Evolutionary conservation across 2,329 filamentous ascomycete species (phyloP), one percentile per base, ranked within the genome.

Genomic region (Phaeosphaeria sp.): DNA sequence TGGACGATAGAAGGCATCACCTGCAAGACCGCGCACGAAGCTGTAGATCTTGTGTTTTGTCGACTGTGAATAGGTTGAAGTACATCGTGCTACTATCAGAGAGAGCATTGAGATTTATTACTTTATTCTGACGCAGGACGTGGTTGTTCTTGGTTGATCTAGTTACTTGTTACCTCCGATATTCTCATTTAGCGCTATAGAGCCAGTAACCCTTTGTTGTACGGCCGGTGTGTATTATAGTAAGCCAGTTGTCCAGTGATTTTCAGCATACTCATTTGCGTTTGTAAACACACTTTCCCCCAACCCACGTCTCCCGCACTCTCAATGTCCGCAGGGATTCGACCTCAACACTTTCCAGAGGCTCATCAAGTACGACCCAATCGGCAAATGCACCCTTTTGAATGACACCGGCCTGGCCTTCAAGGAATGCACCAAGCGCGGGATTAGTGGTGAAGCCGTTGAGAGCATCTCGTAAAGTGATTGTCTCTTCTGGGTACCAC

Each of bases 291-390:
- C 63, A 71, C 55, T 72, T 76, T 0, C 89, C 89, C 2, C 79
- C 87, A 36, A 91, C 83, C 89, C 89, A 91, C 0, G 89, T 91
- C 78, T 90, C 88, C 59, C 77, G 80, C 1, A 91, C 87, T 49
- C 74, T 80, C 7, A 89, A 67, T 4, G 76, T 77, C 22, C 85
- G 82, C 53, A 90, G 65, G 21, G 63, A 56, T 56, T 88, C 86
- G 2, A 84, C 58, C 11, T 80, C 77, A 30, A 84, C 72, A 0
- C 67, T 77, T 53, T 84, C 83, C 0, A 90, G 67, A 46, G 85
- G 82, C 59, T 79, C 72, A 61, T 90, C 87, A 13, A 91, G 74
- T n/a, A 91, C 87, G 3, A 91, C 80, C 88, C 88, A 91, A 72
- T 91, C 89, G 0, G 88, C 89, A 71, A 85, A 86, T 0, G 84